Evolutionary conservation across 2,329 filamentous ascomycete species (phyloP), one percentile per base, ranked within the genome.

Genomic region (Diaporthe humulicola): DNA sequence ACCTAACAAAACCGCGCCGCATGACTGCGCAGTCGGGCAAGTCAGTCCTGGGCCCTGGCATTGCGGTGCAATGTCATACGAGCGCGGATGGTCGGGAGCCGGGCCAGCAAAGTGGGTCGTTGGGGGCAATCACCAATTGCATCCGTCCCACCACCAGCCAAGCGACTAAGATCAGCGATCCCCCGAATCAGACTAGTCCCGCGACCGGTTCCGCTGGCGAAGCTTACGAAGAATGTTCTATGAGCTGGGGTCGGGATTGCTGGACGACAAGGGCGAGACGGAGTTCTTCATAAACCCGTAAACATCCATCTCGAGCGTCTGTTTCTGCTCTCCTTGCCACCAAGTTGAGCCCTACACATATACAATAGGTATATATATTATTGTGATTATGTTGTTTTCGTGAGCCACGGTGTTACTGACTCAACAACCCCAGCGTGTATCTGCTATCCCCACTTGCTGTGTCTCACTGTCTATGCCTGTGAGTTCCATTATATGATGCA

Each of bases 51-150:
- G n/a, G n/a, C n/a, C n/a, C 56, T n/a, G 33, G 22, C n/a, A 40
- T 1, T 17, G n/a, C 36, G 38, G 58, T 30, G 10, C 1, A 22
- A 10, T 50, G 30, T 67, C 64, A 52, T 67, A 67, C 64, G 64
- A 67, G 30, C 30, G 33, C 64, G 64, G 64, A 67, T 67, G 64
- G 17, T 10, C 45, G 64, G 45, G 22, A 67, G 33, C 64, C 48
- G 45, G 45, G 42, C 45, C 64, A 36, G 14, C 64, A 54, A 28
- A 52, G 64, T 67, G 64, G 64, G 64, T 3, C 64, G 33, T 8
- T 36, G 45, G 9, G 45, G 15, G 4, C 33, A 28, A 5, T 52
- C 64, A 15, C 64, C 64, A 67, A 67, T 67, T 25, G 30, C 1
- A 17, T 3, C 1, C 33, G 22, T 54, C 45, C 22, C 8, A 22